Base-by-base conservation (phyloP, 352 stramenopile genomes). In the Phytophthora syringae region DNA sequence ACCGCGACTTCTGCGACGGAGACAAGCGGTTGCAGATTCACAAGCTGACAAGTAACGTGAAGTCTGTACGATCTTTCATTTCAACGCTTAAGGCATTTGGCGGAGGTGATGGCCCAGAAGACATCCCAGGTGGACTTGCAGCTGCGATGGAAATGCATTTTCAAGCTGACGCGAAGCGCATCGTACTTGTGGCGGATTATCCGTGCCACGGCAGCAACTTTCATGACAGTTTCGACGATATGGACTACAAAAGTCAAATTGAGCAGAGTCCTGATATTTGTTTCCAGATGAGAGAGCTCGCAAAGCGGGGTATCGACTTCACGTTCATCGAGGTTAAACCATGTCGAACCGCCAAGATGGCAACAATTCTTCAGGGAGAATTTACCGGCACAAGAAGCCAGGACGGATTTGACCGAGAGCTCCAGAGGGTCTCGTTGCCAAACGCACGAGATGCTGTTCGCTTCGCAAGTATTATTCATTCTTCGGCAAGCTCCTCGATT, bases 1-100 rank as follows among this genome's bases (percentile, higher is more conserved):
- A 82, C 30, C 73, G 77, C 15, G 71, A 82, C 16, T 85, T 80
- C 24, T 77, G 70, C 25, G 71, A 77, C 24, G 64, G 60, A 16
- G 24, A 11, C 12, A 44, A 70, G 0, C 64, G 77, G 2, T 43
- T 81, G 6, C 13, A 82, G 28, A 34, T 67, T 12, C 52, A 68
- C 11, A 13, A 15, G 7, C 47, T 82, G 13, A 76, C 77, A 1
- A 11, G 36, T 1, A 36, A 79, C 36, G 42, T 77, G 12, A 30
- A 7, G 3, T 18, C 21, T 32, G 67, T 80, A 0, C 30, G 53
- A 0, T 2, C 21, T 0, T 80, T 86, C 43, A 77, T 83, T 36
- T 7, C 21, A 4, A 47, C 7, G 1, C 55, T 83, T 6, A 0
- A 7, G 12, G 71, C 77, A 0, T 63, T 65, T 62, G 74, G 74